Percentiles rank a stretch among this genome's conserved stretches.
phyloP scores from a whole-genome alignment of 148 eudicot species.

The Vaccinium myrtillus region DNA sequence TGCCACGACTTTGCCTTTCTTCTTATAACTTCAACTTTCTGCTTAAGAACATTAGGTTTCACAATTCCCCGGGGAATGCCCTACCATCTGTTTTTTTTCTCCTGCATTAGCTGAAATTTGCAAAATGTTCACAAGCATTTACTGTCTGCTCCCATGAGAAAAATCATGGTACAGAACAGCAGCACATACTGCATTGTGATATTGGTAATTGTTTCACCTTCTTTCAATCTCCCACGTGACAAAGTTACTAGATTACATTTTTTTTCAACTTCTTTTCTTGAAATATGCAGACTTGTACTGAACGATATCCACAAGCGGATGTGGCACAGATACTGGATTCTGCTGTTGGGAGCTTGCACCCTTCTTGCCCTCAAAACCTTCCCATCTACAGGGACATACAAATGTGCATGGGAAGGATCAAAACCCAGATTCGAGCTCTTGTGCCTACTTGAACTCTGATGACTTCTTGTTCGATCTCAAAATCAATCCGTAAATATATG shows the following conservation, averaged over 20 bases:
- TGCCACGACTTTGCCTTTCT: background rate
- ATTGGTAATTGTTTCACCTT: background rate
- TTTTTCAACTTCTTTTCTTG: background rate
- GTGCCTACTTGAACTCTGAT: conserved; percentile 52
- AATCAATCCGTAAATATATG: background rate
- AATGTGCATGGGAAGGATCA: conserved; percentile 79
- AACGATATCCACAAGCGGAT: conserved; percentile 77
- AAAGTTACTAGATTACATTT: background rate
- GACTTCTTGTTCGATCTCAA: background rate
- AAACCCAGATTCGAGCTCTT: conserved; percentile 75
- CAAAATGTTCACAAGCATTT: background rate
- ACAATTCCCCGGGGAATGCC: background rate
- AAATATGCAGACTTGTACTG: conserved; percentile 71
- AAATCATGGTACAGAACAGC: background rate
- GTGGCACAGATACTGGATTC: conserved; percentile 77
- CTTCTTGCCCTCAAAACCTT: conserved; percentile 63
- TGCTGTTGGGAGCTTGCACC: conserved; percentile 69
- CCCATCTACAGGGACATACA: conserved; percentile 70
- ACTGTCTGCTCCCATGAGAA: conserved; percentile 3
- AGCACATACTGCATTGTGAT: background rate
- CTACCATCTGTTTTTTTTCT: background rate
- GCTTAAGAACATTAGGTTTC: background rate
- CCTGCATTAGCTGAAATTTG: background rate
- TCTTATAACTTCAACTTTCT: background rate
- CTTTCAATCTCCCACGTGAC: background rate